These are phyloP conservation scores for Nepenthes gracilis DNA, from an alignment of 148 eudicot species.

Conservation along the genomic window DNA sequence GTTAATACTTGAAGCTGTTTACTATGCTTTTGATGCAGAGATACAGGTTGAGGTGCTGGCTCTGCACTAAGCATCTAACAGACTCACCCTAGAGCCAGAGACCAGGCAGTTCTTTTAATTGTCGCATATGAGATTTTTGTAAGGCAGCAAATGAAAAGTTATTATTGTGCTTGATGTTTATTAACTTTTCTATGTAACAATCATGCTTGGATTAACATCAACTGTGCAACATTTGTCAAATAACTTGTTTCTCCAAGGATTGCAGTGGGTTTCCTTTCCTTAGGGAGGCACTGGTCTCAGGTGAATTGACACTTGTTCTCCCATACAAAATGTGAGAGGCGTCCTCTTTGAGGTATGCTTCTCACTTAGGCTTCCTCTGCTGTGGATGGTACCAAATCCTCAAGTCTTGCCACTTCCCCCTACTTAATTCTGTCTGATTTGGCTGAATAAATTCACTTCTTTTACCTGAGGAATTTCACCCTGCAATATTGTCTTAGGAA, in stretches of 20 bases:
- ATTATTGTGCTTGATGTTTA: not conserved
- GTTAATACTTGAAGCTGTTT: conserved; percentile 50
- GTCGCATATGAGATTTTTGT: conserved; percentile 28
- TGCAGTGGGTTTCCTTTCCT: conserved; percentile 35
- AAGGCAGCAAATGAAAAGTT: conserved; percentile 22
- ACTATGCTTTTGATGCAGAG: conserved; percentile 92
- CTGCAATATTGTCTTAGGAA: not conserved
- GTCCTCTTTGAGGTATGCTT: conserved; percentile 75
- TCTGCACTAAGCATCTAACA: conserved; percentile 60
- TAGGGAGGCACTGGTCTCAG: conserved; percentile 35
- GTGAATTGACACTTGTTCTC: conserved; percentile 25
- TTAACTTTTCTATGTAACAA: not conserved
- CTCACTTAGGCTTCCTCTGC: conserved; percentile 45
- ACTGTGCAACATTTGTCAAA: conserved; percentile 16
- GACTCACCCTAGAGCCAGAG: conserved; percentile 58
- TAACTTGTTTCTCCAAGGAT: conserved; percentile 25
- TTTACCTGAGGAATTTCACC: not conserved
- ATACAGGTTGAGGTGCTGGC: conserved; percentile 69
- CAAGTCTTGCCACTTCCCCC: conserved; percentile 2
- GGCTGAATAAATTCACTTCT: not conserved
- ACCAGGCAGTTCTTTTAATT: conserved; percentile 31
- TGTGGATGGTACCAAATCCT: conserved; percentile 10
- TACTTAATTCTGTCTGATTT: not conserved
- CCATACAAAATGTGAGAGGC: conserved; percentile 57
- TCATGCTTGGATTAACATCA: conserved; percentile 22